Conservation (phyloP, 805 yeast species). For the Saccharomyces cerevisiae region DNA sequence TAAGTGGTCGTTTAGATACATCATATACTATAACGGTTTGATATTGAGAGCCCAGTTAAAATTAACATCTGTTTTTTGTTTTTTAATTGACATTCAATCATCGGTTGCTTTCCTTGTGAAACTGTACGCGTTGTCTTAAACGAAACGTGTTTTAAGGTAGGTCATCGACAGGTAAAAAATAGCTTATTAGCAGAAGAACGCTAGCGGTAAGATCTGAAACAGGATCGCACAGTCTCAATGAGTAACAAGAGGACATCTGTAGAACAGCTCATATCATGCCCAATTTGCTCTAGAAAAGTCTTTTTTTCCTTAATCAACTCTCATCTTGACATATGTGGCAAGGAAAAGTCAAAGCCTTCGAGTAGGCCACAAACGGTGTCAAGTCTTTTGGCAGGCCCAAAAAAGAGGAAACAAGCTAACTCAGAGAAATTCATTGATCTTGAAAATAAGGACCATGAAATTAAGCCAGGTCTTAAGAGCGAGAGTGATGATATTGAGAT, state of each 20-base stretch:
- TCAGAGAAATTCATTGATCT: background rate
- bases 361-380: slow-evolving; percentile 13
- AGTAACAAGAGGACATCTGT: slow-evolving; percentile 1
- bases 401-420: background rate
- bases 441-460: background rate
- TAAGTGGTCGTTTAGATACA: background rate
- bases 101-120: background rate
- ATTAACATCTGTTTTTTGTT: background rate
- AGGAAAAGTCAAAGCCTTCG: slow-evolving; percentile 1
- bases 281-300: slow-evolving; percentile 25
- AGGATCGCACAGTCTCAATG: background rate
- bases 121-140: background rate
- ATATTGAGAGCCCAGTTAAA: background rate
- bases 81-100: background rate
- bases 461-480: background rate
- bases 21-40: background rate
- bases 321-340: slow-evolving; percentile 27
- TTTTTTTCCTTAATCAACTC: slow-evolving; percentile 20
- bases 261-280: slow-evolving; percentile 26
- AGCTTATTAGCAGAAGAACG: background rate
- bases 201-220: background rate
- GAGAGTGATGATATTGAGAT: background rate
- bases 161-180: background rate
- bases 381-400: slow-evolving; percentile 10
- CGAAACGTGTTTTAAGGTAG: background rate